Base-by-base conservation (phyloP, 805 yeast genomes). In the Sugiyamaella chiloensis region DNA sequence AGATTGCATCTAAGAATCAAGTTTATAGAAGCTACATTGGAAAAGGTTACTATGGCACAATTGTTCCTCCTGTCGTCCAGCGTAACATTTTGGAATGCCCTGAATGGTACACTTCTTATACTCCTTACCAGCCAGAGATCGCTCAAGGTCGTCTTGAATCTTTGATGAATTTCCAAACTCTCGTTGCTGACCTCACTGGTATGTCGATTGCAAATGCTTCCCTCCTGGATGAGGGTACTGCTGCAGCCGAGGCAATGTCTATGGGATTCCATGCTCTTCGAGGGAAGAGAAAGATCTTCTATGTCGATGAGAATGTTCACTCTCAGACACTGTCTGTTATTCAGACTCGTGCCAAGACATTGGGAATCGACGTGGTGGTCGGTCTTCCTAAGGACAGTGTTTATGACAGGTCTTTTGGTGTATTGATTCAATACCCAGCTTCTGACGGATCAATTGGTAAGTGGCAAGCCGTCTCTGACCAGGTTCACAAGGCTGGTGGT, bases 111-210 rank as follows among this genome's bases (percentile, higher is more conserved):
- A 93, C 99, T 17, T 88, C 97, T 1, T 93, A 93, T 66, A 93
- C 99, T 20, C 99, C 99, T 29, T 93, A 93, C 67, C 99, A 93
- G 71, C 96, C 99, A 0, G 99, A 93, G 66, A 90, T 93, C 50
- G 85, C 96, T 0, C 99, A 93, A 69, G 99, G 99, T 46, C 81
- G 99, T 59, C 75, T 93, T 59, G 96, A 91, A 69, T 81, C 93
- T 19, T 72, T 93, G 53, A 72, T 93, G 53, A 93, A 93, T 68
- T 93, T 78, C 70, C 99, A 93, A 70, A 93, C 99, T n/a, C 74
- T 91, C 61, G 75, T 93, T 12, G 69, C 89, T 24, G 96, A 93
- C 51, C 75, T 93, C 55, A 93, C 99, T 0, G 99, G 98, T 1
- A 74, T 93, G 69, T 85, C 88, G n/a, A 81, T 93, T 59, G 90